Evolutionary conservation across 768 basidiomycete genomes (phyloP), one percentile per base, ranked within the genome.

Genomic region (Ramaria rubella): DNA sequence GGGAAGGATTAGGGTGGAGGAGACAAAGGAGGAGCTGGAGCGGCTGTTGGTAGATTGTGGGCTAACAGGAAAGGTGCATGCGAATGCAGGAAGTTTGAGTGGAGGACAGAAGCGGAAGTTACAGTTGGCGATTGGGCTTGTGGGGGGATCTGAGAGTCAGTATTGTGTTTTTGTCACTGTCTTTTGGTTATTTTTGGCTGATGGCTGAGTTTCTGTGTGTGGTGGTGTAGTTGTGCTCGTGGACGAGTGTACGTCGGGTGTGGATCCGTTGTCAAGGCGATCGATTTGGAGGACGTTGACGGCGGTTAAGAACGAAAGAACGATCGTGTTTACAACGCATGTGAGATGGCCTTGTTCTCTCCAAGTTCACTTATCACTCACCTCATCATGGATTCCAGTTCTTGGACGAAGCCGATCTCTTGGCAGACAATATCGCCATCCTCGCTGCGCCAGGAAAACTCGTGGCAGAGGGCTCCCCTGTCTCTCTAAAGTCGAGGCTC

Each of bases 41-140:
- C 82, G 85, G 61, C 69, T 90, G 4, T 64, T 91, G 56, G 70
- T 73, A 19, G 85, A 88, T 63, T 91, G 89, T 58, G 88, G 90
- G 67, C 69, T 91, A 24, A 80, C 71, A n/a, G 74, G 73, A 55
- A 90, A 90, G 68, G 79, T 87, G 11, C 72, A 83, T 60, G 74
- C 81, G 14, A 84, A 85, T 62, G 81, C 87, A 1, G 72, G 72
- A 52, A 84, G 81, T 1, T 74, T 91, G 33, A 84, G 82, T 46
- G 89, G 89, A 1, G 89, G 89, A 7, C 88, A 91, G 72, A 90
- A 90, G 72, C 68, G 89, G 63, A 90, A 90, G 69, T 70, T 91
- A 24, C 89, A 91, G 62, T 72, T 90, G n/a, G 89, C 89, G 0
- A 83, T 88, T 62, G 88, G 88, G 11, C 72, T 91, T 11, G 73